These are phyloP conservation scores for Psilocybe cyanescens DNA, from an alignment of 768 basidiomycete species.

Conservation along the genomic window DNA sequence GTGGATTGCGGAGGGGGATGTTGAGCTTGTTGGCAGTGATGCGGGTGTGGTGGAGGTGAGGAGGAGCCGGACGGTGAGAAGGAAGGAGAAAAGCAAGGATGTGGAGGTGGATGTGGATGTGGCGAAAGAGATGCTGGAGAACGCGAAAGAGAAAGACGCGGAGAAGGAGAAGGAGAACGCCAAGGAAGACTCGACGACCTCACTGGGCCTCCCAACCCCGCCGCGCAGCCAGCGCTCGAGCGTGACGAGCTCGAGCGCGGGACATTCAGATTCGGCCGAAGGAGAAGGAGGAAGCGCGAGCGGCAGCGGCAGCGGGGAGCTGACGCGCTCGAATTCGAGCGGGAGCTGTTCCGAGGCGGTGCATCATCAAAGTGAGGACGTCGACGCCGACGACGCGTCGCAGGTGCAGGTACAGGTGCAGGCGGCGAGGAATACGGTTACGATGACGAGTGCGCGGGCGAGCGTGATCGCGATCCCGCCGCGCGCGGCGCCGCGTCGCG, in stretches of 20 bases:
- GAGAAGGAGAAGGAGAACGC: slow-evolving; percentile 5
- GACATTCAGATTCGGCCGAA: too few relatives aligned
- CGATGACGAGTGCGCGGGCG: neutral
- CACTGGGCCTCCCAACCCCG: neutral
- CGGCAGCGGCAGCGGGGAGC: neutral
- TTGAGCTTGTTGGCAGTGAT: slow-evolving; percentile 9
- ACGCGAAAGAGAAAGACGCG: neutral
- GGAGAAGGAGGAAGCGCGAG: neutral
- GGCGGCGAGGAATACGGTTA: neutral
- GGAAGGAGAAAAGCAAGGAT: neutral
- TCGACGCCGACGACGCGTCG: neutral
- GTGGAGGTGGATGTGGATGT: neutral
- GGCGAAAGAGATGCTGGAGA: neutral
- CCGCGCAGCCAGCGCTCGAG: neutral
- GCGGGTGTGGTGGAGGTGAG: neutral
- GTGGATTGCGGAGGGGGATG: slow-evolving; percentile 28
- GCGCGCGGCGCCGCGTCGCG: neutral
- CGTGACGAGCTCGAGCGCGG: neutral
- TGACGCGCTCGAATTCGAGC: neutral
- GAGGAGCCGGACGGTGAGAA: neutral
- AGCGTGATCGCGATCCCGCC: neutral
- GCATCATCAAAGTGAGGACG: neutral
- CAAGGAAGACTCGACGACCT: neutral
- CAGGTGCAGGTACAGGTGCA: neutral
- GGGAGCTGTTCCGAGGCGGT: neutral